Conservation (phyloP, 371 early-diverging fungal species). For the Nosema granulosis region DNA sequence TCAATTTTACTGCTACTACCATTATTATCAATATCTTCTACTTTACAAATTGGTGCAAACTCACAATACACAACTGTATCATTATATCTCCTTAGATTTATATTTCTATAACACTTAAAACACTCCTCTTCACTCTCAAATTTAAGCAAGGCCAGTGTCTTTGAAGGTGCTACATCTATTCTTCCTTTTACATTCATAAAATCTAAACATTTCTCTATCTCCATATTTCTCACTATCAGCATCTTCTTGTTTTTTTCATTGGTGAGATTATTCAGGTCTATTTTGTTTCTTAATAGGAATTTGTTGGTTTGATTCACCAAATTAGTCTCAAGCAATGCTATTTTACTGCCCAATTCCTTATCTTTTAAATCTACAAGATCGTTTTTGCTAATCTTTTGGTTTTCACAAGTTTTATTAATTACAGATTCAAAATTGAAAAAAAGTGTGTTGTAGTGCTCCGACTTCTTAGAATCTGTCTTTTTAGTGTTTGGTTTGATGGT, state of each 20-base stretch:
- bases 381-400: slow-evolving; percentile 48
- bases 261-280: slow-evolving; percentile 40
- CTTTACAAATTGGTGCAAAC: slow-evolving; percentile 60
- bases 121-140: slow-evolving; percentile 63
- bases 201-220: slow-evolving; percentile 45
- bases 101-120: slow-evolving; percentile 47
- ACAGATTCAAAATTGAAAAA: slow-evolving; percentile 67
- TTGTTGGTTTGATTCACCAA: slow-evolving; percentile 63
- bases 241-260: slow-evolving; percentile 27
- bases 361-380: slow-evolving; percentile 62
- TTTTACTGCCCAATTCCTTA: slow-evolving; percentile 60
- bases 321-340: slow-evolving; percentile 64
- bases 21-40: slow-evolving; percentile 69
- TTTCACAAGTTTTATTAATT: slow-evolving; percentile 58
- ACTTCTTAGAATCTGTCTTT: slow-evolving; percentile 9
- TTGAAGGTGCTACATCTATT: slow-evolving; percentile 61
- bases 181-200: slow-evolving; percentile 29
- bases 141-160: slow-evolving; percentile 61
- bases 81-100: slow-evolving; percentile 59
- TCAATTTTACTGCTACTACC: neutral
- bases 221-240: slow-evolving; percentile 55
- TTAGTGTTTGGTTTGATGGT: slow-evolving; percentile 51
- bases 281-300: slow-evolving; percentile 61
- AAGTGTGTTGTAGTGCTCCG: slow-evolving; percentile 57
- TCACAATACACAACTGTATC: slow-evolving; percentile 66